Percentiles rank a stretch among this genome's conserved stretches.
Conservation (phyloP, 2,329 filamentous ascomycete species). For the Hymenoscyphus occultus region DNA sequence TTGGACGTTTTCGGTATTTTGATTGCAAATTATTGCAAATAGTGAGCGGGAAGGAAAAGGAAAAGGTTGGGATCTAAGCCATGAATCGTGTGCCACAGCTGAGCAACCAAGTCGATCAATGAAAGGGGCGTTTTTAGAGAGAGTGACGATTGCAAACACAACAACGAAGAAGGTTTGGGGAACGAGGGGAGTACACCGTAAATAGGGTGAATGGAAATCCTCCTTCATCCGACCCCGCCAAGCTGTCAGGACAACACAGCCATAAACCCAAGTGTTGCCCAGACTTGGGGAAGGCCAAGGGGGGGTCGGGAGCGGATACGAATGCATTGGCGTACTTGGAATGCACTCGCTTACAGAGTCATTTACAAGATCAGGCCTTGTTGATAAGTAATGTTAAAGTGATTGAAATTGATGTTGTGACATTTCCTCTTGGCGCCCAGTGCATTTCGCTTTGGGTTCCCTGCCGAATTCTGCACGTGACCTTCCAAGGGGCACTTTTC, state of each 20-base stretch:
- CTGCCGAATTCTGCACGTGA: not conserved
- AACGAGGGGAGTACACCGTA: not conserved
- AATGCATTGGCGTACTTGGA: constrained; percentile 11
- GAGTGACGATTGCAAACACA: not conserved
- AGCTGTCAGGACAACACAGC: constrained; percentile 5
- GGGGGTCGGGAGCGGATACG: not conserved
- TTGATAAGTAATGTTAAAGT: not conserved
- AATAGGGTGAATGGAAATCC: not conserved
- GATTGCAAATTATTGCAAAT: not conserved
- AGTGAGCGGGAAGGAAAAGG: not conserved
- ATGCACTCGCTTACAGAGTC: constrained; percentile 1
- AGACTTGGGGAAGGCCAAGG: constrained; percentile 7
- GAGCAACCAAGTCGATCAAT: not conserved
- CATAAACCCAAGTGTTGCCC: constrained; percentile 11
- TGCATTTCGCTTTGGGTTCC: not conserved
- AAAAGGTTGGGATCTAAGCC: not conserved
- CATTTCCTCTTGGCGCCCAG: not conserved
- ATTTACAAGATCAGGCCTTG: not conserved
- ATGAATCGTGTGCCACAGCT: not conserved
- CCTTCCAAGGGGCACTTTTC: not conserved
- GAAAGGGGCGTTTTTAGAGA: not conserved
- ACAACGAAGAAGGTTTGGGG: not conserved
- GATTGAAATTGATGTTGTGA: not conserved
- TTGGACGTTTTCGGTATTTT: not conserved
- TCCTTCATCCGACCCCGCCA: constrained; percentile 2